phyloP scores from a whole-genome alignment of 768 basidiomycete species.

The Leccinum incarnatum region DNA sequence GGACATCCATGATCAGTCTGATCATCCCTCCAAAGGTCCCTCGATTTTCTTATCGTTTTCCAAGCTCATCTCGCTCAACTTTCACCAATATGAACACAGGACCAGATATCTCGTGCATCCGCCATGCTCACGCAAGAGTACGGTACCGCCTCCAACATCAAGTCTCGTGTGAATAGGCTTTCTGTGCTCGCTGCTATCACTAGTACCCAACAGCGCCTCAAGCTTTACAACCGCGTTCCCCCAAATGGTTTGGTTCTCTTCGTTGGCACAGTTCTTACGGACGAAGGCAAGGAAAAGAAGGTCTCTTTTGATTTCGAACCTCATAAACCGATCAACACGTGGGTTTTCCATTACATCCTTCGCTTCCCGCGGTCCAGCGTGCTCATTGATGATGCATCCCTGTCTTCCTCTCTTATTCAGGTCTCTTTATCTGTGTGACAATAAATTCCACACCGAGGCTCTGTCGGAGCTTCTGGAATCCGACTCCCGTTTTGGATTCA shows the following conservation, averaged over 20 bases:
- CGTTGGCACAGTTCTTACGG: conserved; percentile 96
- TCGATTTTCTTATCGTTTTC: conserved; percentile 14
- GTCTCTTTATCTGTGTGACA: conserved; percentile 98
- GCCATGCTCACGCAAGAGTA: conserved; percentile 98
- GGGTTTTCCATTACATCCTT: conserved; percentile 29
- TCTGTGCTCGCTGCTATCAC: conserved; percentile 98
- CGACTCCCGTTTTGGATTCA: conserved; percentile 97
- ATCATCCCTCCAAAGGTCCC: conserved; percentile 91
- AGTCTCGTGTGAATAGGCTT: conserved; percentile 95
- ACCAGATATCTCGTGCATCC: conserved; percentile 92
- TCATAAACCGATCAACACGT: conserved; percentile 99
- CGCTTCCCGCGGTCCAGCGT: background rate
- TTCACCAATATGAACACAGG: conserved; percentile 39
- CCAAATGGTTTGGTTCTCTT: conserved; percentile 97
- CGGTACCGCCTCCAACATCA: conserved; percentile 99
- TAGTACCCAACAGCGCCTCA: conserved; percentile 94
- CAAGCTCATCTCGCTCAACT: background rate
- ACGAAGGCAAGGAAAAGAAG: conserved; percentile 99
- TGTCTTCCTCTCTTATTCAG: conserved; percentile 37
- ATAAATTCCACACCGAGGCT: conserved; percentile 99
- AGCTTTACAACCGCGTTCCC: conserved; percentile 94
- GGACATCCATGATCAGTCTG: conserved; percentile 98
- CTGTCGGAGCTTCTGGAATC: conserved; percentile 95
- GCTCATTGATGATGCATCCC: background rate
- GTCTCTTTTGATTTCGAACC: conserved; percentile 98